Evolutionary conservation across 495 filamentous ascomycete genomes (phyloP).

Genomic region (Acidiella bohemica): DNA sequence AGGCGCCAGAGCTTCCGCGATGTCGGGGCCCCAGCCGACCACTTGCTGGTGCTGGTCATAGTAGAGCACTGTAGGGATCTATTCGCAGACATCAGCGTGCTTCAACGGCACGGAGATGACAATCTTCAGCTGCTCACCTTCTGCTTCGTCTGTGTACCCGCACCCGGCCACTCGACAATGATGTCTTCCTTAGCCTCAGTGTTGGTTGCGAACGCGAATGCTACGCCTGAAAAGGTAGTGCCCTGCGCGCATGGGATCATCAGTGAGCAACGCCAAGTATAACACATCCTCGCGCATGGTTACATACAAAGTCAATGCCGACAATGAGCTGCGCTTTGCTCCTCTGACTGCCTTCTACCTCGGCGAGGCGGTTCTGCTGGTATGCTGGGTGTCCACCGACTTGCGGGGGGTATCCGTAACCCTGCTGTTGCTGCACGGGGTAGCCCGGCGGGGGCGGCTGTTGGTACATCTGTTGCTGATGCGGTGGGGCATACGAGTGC

Average conservation of each 20-base stretch:
- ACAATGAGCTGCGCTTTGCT: constrained; percentile 71
- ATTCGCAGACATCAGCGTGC: constrained; percentile 2
- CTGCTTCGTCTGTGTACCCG: constrained; percentile 62
- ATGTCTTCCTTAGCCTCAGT: constrained; percentile 69
- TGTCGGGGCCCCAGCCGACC: constrained; percentile 64
- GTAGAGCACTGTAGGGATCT: constrained; percentile 65
- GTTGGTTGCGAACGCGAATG: constrained; percentile 62
- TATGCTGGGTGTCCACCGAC: constrained; percentile 5
- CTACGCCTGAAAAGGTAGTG: constrained; percentile 63
- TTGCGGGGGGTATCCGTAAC: constrained; percentile 13
- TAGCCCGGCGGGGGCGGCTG: constrained; percentile 25
- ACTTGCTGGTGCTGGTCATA: constrained; percentile 68
- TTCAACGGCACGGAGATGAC: not conserved
- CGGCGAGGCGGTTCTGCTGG: constrained; percentile 40
- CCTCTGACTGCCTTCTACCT: constrained; percentile 75
- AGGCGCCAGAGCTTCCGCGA: constrained; percentile 58
- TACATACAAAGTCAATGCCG: constrained; percentile 68
- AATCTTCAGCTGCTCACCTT: constrained; percentile 37
- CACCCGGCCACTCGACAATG: constrained; percentile 65
- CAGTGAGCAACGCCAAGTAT: not conserved
- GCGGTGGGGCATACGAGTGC: constrained; percentile 20
- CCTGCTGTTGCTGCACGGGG: constrained; percentile 21
- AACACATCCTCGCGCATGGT: not conserved
- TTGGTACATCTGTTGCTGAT: constrained; percentile 21
- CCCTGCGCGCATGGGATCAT: constrained; percentile 33